Base-by-base conservation (phyloP, 305 asterid species). In the Coffea humblotiana region DNA sequence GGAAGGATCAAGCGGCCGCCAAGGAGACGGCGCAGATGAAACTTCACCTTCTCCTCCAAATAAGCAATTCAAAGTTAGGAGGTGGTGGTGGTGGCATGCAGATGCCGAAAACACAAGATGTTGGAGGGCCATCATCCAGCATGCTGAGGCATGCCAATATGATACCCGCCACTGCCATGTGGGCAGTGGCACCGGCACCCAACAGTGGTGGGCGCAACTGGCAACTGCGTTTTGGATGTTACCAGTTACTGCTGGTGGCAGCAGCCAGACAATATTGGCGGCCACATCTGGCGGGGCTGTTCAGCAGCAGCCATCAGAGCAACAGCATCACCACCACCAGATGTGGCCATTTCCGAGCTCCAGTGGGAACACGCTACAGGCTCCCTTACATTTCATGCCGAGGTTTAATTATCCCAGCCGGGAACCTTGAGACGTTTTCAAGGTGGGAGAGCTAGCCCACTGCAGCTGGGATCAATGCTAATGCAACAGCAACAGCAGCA, bases 161-260 rank as follows among this genome's bases (percentile, higher is more conserved):
- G 87, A 73, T 85, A 71, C 86, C 85, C 12, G 81, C 64, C 58
- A 77, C 92, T 45, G 90, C 93, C 65, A 90, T 89, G 90, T 92
- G 95, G 97, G 92, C 95, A 6, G 90, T 91, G 71, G 83, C 93
- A 4, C 94, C 87, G 70, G 85, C 88, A 14, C 83, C 87, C 11
- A 81, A 60, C 78, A 76, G 86, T 2, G 85, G 85, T 4, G 85
- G 85, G 85, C 32, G 67, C 85, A 3, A 29, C 87, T 1, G 89
- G 89, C 37, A 88, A 87, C 80, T n/a, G 80, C 92, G 0, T 88
- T 90, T 84, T 91, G 96, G 94, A 90, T 91, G 97, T 88, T 92
- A 2, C 96, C 97, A 0, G 90, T 90, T 25, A 83, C 87, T 0
- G 80, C 90, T 8, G 86, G 87, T 0, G 25, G 14, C 4, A 75